phyloP scores from a whole-genome alignment of 164 flowering plant genomes.

The Tinospora cordifolia region DNA sequence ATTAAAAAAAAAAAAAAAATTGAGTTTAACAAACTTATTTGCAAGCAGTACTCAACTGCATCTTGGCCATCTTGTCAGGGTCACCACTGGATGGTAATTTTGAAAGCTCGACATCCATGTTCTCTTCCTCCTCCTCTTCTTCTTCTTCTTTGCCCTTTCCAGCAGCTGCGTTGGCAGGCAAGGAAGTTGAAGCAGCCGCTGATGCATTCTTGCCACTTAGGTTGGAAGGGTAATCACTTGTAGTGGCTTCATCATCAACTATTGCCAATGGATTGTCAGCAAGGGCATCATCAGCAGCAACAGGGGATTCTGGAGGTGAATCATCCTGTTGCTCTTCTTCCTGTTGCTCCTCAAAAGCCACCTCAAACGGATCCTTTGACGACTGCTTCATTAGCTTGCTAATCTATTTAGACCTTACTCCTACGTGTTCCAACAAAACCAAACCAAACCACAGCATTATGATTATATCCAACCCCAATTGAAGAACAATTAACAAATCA shows the following conservation, averaged over 20 bases:
- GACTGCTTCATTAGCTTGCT: conserved; percentile 36
- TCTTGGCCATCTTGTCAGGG: conserved; percentile 78
- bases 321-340: conserved; percentile 35
- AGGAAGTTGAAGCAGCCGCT: conserved; percentile 15
- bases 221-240: not conserved
- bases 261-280: conserved; percentile 22
- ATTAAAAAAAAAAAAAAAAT: too few species aligned
- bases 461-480: not conserved
- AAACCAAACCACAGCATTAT: not conserved
- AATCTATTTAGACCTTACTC: not conserved
- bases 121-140: conserved; percentile 93
- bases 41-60: conserved; percentile 53
- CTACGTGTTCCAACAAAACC: not conserved
- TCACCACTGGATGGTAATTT: conserved; percentile 56
- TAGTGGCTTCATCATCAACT: conserved; percentile 12
- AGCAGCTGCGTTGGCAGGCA: conserved; percentile 13
- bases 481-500: not conserved
- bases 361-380: conserved; percentile 87
- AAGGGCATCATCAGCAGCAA: conserved; percentile 24
- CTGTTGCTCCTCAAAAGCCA: conserved; percentile 50
- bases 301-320: conserved; percentile 59
- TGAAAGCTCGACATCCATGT: conserved; percentile 78
- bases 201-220: conserved; percentile 11
- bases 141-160: conserved; percentile 66
- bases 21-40: too few species aligned